Base-by-base conservation (phyloP, 768 basidiomycete genomes). In the Lactarius hengduanensis region DNA sequence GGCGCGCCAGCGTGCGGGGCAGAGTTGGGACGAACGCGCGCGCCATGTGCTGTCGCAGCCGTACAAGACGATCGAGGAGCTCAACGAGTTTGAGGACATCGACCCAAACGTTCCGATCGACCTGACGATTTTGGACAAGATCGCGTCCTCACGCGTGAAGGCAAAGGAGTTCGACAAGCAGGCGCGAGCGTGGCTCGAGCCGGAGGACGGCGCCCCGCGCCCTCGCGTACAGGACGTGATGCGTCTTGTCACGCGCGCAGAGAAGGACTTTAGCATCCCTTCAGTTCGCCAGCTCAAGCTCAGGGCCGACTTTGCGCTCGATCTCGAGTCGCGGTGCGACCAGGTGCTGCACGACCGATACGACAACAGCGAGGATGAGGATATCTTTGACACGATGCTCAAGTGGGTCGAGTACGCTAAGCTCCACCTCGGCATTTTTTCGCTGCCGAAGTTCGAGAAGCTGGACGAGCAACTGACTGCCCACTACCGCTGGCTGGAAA, bases 101-200 rank as follows among this genome's bases (percentile, higher is more conserved):
- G 87, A 90, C 62, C 71, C 83, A 18, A 82, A 80, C 41, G 83
- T 91, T 58, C 92, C 92, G 2, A 84, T 94, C 53, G 88, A 91
- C 71, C 79, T 82, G 20, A 81, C 82, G 16, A 80, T 92, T 61
- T 80, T 89, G 55, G 86, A 87, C 64, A 84, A 87, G 36, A 76
- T 96, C 40, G 81, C 86, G 76, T 80, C 81, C 22, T 80, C 88
- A 40, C 83, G 86, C 54, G 81, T 79, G 43, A 90, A 89, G 74
- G 92, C 90, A 43, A 84, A 83, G 71, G 92, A 93, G 68, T 88
- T 86, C 74, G 91, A 94, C 76, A 88, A 86, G 78, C 87, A 90
- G 71, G 91, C 91, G 2, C 84, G 82, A 69, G 78, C 81, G 1
- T 92, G 91, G 88, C 75, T 93, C 47, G 76, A 80, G 18, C 84